Percentiles rank a stretch among this genome's conserved stretches.
These are phyloP conservation scores for Fusarium sp. DNA, from an alignment of 2,329 filamentous ascomycete species.

Conservation along the genomic window DNA sequence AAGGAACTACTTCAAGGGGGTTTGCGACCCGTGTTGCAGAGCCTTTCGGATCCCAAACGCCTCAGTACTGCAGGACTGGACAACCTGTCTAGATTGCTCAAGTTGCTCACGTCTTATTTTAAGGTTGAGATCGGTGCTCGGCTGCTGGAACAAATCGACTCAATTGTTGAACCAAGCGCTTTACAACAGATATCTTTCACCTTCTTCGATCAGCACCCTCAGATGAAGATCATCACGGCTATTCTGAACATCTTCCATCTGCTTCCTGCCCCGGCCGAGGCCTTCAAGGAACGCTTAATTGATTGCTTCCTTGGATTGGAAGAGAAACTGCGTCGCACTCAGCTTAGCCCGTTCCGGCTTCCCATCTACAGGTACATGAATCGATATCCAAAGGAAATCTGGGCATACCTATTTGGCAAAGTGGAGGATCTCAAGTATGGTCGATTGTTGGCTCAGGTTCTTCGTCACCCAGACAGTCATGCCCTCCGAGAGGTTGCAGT, in stretches of 20 bases:
- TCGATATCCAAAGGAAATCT: slow-evolving; percentile 89
- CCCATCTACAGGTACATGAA: slow-evolving; percentile 95
- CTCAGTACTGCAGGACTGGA: slow-evolving; percentile 90
- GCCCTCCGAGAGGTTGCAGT: slow-evolving; percentile 79
- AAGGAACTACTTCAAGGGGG: slow-evolving; percentile 96
- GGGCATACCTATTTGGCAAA: slow-evolving; percentile 80
- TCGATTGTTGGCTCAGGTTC: slow-evolving; percentile 87
- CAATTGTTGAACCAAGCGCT: slow-evolving; percentile 81
- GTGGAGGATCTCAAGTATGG: slow-evolving; percentile 89
- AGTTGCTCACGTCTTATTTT: slow-evolving; percentile 96
- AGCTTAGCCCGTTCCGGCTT: slow-evolving; percentile 89
- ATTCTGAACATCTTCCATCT: slow-evolving; percentile 98
- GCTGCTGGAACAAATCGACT: slow-evolving; percentile 92
- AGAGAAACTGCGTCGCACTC: slow-evolving; percentile 83
- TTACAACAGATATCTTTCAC: slow-evolving; percentile 94
- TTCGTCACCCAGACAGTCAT: slow-evolving; percentile 79
- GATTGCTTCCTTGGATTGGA: slow-evolving; percentile 92
- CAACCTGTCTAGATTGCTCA: slow-evolving; percentile 87
- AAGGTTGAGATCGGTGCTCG: slow-evolving; percentile 97
- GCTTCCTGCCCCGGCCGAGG: slow-evolving; percentile 87
- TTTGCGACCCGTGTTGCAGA: slow-evolving; percentile 93
- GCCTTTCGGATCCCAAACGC: slow-evolving; percentile 91
- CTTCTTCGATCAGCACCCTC: slow-evolving; percentile 89
- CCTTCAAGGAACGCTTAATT: slow-evolving; percentile 90
- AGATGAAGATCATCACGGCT: slow-evolving; percentile 94